A percentile compares a stretch with the other conserved stretches of the same genome.
Conservation (phyloP, 148 eudicot genomes). For the Cornus suecica region DNA sequence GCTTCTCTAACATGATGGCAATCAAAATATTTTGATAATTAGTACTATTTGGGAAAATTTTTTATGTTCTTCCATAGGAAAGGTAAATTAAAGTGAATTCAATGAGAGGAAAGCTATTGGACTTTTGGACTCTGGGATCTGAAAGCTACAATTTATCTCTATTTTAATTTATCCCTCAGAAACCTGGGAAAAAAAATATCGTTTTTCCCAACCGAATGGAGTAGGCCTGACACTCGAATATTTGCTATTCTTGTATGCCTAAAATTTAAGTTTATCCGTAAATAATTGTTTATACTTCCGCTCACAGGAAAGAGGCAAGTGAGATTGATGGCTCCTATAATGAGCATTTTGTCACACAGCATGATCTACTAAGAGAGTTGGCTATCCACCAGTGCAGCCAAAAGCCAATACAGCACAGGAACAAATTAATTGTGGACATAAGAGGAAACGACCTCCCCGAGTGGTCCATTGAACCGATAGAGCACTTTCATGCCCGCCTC, state of each 20-base stretch:
- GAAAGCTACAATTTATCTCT: no score
- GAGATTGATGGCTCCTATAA: constrained; percentile 14
- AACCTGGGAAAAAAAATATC: no score
- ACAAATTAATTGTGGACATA: constrained; percentile 22
- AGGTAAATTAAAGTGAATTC: no score
- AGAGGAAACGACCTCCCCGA: constrained; percentile 15
- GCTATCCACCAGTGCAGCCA: constrained; percentile 18
- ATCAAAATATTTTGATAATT: no score
- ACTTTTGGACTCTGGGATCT: no score
- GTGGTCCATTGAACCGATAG: constrained; percentile 15
- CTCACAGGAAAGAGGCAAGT: constrained; percentile 19
- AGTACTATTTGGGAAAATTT: no score
- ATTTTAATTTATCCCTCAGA: no score
- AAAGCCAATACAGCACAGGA: constrained; percentile 11
- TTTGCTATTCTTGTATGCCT: neutral
- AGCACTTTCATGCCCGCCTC: constrained; percentile 15
- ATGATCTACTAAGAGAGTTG: constrained; percentile 33
- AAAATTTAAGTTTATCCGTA: neutral
- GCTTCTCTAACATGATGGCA: no score
- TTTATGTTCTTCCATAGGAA: no score
- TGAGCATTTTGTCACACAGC: constrained; percentile 14
- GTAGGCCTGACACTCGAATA: neutral
- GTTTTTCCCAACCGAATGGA: no score
- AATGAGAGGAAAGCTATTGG: no score
- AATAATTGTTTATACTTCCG: neutral